Evolutionary conservation across 2,329 filamentous ascomycete species (phyloP).

Genomic region (Trichoderma semiorbis): DNA sequence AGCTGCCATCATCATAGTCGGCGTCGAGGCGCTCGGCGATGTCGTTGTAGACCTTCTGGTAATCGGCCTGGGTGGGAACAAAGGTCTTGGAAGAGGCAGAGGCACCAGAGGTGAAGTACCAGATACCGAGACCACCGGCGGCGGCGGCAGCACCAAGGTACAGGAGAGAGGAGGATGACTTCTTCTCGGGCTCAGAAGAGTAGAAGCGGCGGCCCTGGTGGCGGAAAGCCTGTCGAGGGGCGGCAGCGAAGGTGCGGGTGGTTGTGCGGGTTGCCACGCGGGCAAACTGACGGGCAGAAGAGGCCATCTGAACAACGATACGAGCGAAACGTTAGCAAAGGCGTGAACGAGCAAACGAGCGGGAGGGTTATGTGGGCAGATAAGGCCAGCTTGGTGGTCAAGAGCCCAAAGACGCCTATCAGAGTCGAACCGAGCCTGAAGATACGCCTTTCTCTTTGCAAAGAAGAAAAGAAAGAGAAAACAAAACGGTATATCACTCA

Average conservation of each 20-base stretch:
- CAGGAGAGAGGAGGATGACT: conserved; percentile 48
- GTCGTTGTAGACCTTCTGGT: conserved; percentile 91
- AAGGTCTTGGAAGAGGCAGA: conserved; percentile 56
- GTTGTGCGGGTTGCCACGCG: conserved; percentile 58
- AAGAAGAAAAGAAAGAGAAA: background rate
- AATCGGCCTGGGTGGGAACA: conserved; percentile 77
- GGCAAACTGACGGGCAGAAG: conserved; percentile 52
- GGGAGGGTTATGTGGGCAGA: background rate
- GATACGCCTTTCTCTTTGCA: background rate
- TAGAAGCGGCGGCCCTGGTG: conserved; percentile 75
- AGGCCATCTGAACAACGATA: conserved; percentile 31
- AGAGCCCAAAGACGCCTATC: background rate
- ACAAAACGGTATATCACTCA: background rate
- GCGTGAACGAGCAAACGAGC: background rate
- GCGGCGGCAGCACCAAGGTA: conserved; percentile 59
- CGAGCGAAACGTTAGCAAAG: conserved; percentile 10
- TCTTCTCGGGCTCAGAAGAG: conserved; percentile 63
- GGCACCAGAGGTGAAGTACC: conserved; percentile 57
- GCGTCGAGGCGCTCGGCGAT: conserved; percentile 78
- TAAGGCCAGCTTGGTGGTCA: background rate
- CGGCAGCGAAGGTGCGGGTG: conserved; percentile 54
- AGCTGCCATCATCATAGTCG: conserved; percentile 95
- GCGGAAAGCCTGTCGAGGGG: conserved; percentile 66
- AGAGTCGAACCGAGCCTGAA: background rate
- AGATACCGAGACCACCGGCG: conserved; percentile 62